These are phyloP conservation scores for Pelargonium myrrhifolium DNA, from an alignment of 441 rosid species.

Conservation along the genomic window DNA sequence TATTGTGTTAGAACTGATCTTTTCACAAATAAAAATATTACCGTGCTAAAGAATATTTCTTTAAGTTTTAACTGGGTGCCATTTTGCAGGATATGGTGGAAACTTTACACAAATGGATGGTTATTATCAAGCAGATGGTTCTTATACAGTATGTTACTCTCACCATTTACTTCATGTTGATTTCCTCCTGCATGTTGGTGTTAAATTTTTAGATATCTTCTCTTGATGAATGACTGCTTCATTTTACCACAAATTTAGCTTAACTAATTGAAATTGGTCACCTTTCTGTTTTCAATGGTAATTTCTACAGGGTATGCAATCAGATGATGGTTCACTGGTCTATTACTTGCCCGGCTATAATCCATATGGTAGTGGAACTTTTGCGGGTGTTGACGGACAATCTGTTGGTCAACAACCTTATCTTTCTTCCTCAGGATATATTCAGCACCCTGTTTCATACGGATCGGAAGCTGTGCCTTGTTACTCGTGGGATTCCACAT, in stretches of 20 bases:
- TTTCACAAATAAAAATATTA: not conserved
- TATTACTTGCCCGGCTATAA: conserved; percentile 45
- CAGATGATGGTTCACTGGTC: conserved; percentile 38
- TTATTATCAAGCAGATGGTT: conserved; percentile 30
- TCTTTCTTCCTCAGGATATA: conserved; percentile 38
- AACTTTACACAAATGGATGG: conserved; percentile 27
- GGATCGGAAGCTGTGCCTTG: conserved; percentile 6
- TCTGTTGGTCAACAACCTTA: conserved; percentile 38
- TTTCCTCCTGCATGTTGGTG: not conserved
- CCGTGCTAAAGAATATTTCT: not conserved
- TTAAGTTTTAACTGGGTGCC: not conserved
- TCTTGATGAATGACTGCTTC: not conserved
- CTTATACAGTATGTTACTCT: conserved; percentile 28
- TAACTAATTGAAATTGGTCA: conserved; percentile 18
- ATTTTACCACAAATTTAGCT: not conserved
- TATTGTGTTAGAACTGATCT: not conserved
- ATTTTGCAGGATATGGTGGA: conserved; percentile 35
- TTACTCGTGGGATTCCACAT: conserved; percentile 1
- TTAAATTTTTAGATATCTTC: not conserved
- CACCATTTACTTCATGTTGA: conserved; percentile 2
- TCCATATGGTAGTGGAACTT: conserved; percentile 35
- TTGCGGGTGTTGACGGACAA: conserved; percentile 38
- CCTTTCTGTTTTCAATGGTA: conserved; percentile 16
- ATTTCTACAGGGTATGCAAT: conserved; percentile 35
- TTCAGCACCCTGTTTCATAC: conserved; percentile 21